These are phyloP conservation scores for Amanita rimosa DNA, from an alignment of 768 basidiomycete species.

Conservation along the genomic window DNA sequence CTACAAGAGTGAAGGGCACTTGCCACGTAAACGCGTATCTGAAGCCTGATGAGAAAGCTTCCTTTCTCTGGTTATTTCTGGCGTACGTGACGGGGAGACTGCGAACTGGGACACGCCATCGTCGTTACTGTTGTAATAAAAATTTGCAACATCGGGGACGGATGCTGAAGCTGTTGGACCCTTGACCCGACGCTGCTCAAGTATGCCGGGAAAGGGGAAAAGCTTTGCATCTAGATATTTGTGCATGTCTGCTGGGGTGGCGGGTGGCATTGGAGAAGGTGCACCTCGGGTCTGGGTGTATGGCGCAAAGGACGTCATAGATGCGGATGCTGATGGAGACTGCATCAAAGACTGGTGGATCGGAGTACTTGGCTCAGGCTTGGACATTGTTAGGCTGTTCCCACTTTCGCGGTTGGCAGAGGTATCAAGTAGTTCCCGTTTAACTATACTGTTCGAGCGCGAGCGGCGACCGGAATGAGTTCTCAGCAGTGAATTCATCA, in stretches of 20 bases:
- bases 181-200: constrained; percentile 58
- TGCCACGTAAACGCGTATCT: constrained; percentile 52
- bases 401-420: constrained; percentile 70
- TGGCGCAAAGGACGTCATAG: constrained; percentile 52
- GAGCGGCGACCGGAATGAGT: constrained; percentile 63
- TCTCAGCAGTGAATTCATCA: constrained; percentile 57
- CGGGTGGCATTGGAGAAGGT: constrained; percentile 70
- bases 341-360: constrained; percentile 40
- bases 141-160: constrained; percentile 30
- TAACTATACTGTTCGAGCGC: constrained; percentile 63
- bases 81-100: constrained; percentile 36
- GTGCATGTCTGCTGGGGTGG: constrained; percentile 55
- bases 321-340: constrained; percentile 58
- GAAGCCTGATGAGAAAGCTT: constrained; percentile 60
- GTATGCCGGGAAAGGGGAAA: constrained; percentile 81
- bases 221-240: constrained; percentile 75
- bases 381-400: constrained; percentile 52
- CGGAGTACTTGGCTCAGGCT: constrained; percentile 28
- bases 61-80: constrained; percentile 44
- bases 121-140: constrained; percentile 37
- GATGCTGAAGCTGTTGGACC: constrained; percentile 35
- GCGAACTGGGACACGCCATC: constrained; percentile 26
- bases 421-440: constrained; percentile 61
- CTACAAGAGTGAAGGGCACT: constrained; percentile 22
- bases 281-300: constrained; percentile 43